phyloP scores from a whole-genome alignment of 169 alveolate genomes.

The Plasmodium cynomolgi region DNA sequence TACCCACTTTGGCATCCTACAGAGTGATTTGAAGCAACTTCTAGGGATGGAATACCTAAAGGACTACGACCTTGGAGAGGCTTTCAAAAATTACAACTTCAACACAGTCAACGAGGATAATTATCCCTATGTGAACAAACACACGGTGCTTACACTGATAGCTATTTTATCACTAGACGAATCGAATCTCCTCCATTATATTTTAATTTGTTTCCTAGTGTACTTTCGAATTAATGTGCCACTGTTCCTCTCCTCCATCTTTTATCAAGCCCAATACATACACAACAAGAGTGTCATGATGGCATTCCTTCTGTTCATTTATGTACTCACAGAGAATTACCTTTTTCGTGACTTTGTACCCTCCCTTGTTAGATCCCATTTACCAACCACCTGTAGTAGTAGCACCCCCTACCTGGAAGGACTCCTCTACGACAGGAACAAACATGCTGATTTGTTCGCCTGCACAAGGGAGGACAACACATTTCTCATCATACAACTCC shows the following conservation, averaged over 20 bases:
- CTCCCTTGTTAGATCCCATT: slow-evolving; percentile 12
- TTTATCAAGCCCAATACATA: slow-evolving; percentile 38
- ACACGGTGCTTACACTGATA: slow-evolving; percentile 28
- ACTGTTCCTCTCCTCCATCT: slow-evolving; percentile 4
- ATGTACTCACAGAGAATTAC: slow-evolving; percentile 44
- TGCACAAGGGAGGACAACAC: slow-evolving; percentile 24
- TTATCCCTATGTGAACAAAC: slow-evolving; percentile 29
- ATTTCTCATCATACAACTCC: slow-evolving; percentile 18
- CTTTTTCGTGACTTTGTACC: slow-evolving; percentile 9
- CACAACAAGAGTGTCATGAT: slow-evolving; percentile 44
- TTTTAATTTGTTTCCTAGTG: slow-evolving; percentile 38
- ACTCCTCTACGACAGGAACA: slow-evolving; percentile 25
- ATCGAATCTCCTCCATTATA: slow-evolving; percentile 18
- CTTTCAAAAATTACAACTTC: slow-evolving; percentile 27
- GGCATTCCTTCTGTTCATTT: slow-evolving; percentile 18
- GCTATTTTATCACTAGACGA: slow-evolving; percentile 41
- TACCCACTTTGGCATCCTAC: background rate
- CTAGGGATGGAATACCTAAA: slow-evolving; percentile 28
- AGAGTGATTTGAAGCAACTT: slow-evolving; percentile 18
- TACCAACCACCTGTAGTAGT: slow-evolving; percentile 1
- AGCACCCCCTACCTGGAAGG: background rate
- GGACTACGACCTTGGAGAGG: slow-evolving; percentile 7
- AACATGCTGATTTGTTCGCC: slow-evolving; percentile 4
- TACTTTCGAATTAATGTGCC: slow-evolving; percentile 49
- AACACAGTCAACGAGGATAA: slow-evolving; percentile 54